Conservation (phyloP, 352 stramenopile genomes). For the Thraustochytrium striatum region DNA sequence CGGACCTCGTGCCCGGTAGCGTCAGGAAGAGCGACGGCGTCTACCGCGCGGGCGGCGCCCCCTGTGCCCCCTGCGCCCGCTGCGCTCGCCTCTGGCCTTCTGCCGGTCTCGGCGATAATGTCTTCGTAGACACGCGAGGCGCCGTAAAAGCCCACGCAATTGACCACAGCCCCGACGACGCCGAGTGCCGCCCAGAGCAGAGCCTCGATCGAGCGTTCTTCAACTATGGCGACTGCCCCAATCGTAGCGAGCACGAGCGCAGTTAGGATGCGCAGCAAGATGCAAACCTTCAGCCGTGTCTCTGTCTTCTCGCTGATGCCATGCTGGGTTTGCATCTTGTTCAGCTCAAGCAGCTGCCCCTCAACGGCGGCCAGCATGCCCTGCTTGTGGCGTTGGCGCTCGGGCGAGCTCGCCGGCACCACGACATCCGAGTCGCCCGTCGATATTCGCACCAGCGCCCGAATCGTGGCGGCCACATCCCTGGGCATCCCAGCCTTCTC, state of each 20-base stretch:
- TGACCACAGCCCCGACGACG: neutral
- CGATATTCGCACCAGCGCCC: too few species aligned
- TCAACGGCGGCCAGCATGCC: neutral
- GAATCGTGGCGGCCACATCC: neutral
- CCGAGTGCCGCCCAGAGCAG: neutral
- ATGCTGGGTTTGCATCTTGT: neutral
- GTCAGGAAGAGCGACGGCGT: neutral
- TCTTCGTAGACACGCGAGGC: slow-evolving; percentile 20
- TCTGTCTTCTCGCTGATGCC: neutral
- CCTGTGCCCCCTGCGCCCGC: neutral
- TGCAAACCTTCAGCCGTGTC: neutral
- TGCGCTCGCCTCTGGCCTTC: neutral
- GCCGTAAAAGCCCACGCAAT: slow-evolving; percentile 12
- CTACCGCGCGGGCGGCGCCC: neutral
- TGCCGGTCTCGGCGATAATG: neutral
- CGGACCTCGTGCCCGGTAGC: too few species aligned
- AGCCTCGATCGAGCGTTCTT: neutral
- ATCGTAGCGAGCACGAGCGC: neutral
- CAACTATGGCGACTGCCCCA: neutral
- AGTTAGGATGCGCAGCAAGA: neutral
- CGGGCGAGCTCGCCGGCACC: too few species aligned
- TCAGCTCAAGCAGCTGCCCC: neutral
- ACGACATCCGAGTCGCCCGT: too few species aligned
- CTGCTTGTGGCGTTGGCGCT: neutral
- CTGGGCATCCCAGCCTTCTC: neutral